Percentiles rank a stretch among this genome's conserved stretches.
These are phyloP conservation scores for Cladosporium colombiae DNA, from an alignment of 2,329 filamentous ascomycete genomes.

Conservation along the genomic window DNA sequence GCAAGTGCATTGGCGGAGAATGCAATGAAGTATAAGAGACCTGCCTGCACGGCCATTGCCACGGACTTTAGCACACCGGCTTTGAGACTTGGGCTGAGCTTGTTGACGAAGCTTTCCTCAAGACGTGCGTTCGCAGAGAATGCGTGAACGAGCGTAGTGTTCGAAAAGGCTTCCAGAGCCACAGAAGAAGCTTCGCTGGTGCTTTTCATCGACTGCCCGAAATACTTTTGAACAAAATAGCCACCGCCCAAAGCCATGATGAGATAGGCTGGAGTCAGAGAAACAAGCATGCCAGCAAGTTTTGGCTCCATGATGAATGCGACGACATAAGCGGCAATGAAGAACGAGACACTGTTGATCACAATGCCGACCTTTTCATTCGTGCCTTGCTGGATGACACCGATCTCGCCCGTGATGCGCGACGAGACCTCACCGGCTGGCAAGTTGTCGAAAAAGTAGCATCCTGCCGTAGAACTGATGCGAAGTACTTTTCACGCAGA, in stretches of 20 bases:
- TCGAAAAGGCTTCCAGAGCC: slow-evolving; percentile 53
- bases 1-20: slow-evolving; percentile 42
- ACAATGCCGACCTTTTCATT: slow-evolving; percentile 43
- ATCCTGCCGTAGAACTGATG: slow-evolving; percentile 61
- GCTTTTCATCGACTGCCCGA: slow-evolving; percentile 52
- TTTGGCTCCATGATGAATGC: slow-evolving; percentile 47
- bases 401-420: slow-evolving; percentile 66
- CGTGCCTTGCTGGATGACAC: slow-evolving; percentile 50
- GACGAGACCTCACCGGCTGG: slow-evolving; percentile 65
- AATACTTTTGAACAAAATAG: slow-evolving; percentile 56
- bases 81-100: slow-evolving; percentile 45
- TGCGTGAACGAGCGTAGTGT: slow-evolving; percentile 49
- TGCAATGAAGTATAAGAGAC: slow-evolving; percentile 45
- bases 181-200: slow-evolving; percentile 52
- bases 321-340: slow-evolving; percentile 44
- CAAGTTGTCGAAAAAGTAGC: slow-evolving; percentile 66
- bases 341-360: slow-evolving; percentile 40
- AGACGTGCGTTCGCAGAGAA: slow-evolving; percentile 51
- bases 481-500: slow-evolving; percentile 62
- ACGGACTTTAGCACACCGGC: slow-evolving; percentile 48
- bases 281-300: slow-evolving; percentile 65
- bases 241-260: slow-evolving; percentile 60
- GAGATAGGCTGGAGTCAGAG: slow-evolving; percentile 63
- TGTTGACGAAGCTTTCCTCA: slow-evolving; percentile 45
- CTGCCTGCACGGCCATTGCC: slow-evolving; percentile 46